These are phyloP conservation scores for Jatropha curcas DNA, from an alignment of 345 rosid genomes.

Conservation along the genomic window DNA sequence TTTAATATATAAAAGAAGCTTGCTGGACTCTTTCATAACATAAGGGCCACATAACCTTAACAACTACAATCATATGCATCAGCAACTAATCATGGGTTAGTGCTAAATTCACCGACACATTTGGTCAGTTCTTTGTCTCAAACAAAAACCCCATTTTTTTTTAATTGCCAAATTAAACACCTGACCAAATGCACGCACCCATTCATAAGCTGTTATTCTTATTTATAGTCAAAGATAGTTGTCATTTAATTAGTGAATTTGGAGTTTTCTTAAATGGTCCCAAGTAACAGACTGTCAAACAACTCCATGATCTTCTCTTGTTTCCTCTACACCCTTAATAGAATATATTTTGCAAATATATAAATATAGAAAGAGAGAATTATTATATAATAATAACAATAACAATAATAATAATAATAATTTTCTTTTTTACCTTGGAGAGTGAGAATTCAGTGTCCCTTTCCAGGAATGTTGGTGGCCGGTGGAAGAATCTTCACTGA, in stretches of 20 bases:
- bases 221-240: slow-evolving; percentile 30
- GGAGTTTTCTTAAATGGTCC: slow-evolving; percentile 50
- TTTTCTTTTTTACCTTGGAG: slow-evolving; percentile 24
- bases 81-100: slow-evolving; percentile 47
- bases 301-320: slow-evolving; percentile 18
- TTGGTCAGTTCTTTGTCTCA: slow-evolving; percentile 36
- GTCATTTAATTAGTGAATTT: slow-evolving; percentile 31
- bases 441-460: slow-evolving; percentile 28
- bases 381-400: slow-evolving; percentile 7
- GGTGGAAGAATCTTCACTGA: slow-evolving; percentile 31
- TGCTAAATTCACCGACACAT: slow-evolving; percentile 35
- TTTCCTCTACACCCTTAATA: slow-evolving; percentile 10
- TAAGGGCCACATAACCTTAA: slow-evolving; percentile 36
- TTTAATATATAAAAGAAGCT: slow-evolving; percentile 13
- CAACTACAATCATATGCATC: slow-evolving; percentile 36
- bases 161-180: background rate
- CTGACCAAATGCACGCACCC: slow-evolving; percentile 21
- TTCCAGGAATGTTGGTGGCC: slow-evolving; percentile 42
- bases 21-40: slow-evolving; percentile 26
- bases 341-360: background rate
- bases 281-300: slow-evolving; percentile 54
- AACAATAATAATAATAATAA: background rate
- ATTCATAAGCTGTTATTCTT: slow-evolving; percentile 20
- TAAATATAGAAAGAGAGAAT: background rate
- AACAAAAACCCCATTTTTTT: slow-evolving; percentile 27